These are phyloP conservation scores for Santalum album DNA, from an alignment of 164 flowering plant genomes.

Conservation along the genomic window DNA sequence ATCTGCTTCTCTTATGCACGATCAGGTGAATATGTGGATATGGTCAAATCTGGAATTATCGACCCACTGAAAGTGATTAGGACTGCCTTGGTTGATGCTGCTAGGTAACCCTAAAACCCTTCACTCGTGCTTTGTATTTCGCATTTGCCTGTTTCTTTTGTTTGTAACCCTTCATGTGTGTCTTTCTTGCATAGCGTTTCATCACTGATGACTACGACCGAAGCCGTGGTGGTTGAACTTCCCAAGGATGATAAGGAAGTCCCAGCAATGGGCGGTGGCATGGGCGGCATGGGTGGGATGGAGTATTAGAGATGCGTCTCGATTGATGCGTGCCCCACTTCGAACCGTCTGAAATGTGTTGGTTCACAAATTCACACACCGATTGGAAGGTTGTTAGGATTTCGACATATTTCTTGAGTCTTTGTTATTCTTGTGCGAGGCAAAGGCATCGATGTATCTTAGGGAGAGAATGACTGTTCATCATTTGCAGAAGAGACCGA, in stretches of 20 bases:
- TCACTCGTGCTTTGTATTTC: neutral
- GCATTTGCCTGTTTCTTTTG: neutral
- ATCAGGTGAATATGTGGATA: constrained; percentile 88
- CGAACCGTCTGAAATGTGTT: neutral
- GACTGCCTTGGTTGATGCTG: constrained; percentile 96
- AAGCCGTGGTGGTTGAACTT: constrained; percentile 74
- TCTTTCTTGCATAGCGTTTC: constrained; percentile 52
- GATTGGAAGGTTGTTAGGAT: no score
- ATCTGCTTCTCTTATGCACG: neutral
- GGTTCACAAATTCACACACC: no score
- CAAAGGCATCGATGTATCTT: no score
- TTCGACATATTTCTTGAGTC: no score
- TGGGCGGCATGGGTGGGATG: constrained; percentile 70
- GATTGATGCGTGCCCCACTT: no score
- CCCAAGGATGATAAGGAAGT: constrained; percentile 77
- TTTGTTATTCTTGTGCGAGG: no score
- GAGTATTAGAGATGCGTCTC: constrained; percentile 35
- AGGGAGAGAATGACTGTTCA: no score
- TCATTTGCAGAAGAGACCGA: no score
- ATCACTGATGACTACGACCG: constrained; percentile 91
- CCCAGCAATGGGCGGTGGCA: constrained; percentile 60
- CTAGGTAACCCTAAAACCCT: constrained; percentile 41
- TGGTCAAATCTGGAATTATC: constrained; percentile 90
- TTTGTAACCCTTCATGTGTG: neutral
- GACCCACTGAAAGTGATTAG: constrained; percentile 96